phyloP scores from a whole-genome alignment of 805 yeast species.

The Saturnispora kantuleensis region DNA sequence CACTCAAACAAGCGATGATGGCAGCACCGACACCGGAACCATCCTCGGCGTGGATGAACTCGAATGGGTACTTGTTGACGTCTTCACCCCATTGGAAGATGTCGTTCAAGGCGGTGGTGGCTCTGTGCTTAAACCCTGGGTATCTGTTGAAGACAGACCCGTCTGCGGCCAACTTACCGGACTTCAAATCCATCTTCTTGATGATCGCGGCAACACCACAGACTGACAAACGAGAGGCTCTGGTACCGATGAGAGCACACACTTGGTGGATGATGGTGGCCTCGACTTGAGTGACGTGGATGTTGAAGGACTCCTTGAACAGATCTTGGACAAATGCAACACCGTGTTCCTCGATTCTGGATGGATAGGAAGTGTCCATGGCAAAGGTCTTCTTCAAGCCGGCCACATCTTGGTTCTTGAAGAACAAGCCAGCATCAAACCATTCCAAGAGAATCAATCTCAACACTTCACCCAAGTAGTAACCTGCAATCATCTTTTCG shows the following conservation, averaged over 20 bases:
- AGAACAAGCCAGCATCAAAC: conserved; percentile 52
- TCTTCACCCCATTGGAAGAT: conserved; percentile 64
- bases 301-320: conserved; percentile 48
- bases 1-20: conserved; percentile 88
- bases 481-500: conserved; percentile 97
- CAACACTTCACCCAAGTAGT: conserved; percentile 86
- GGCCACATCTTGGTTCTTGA: conserved; percentile 57
- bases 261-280: conserved; percentile 72
- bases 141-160: conserved; percentile 93
- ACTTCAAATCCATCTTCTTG: conserved; percentile 66
- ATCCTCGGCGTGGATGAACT: conserved; percentile 48
- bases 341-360: conserved; percentile 82
- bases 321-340: conserved; percentile 62
- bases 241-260: conserved; percentile 80
- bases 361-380: conserved; percentile 85
- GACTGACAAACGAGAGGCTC: conserved; percentile 86
- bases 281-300: conserved; percentile 65
- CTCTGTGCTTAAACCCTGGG: conserved; percentile 85
- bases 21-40: conserved; percentile 99
- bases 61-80: conserved; percentile 20
- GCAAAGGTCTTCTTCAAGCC: conserved; percentile 54
- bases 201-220: conserved; percentile 95
- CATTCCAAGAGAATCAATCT: conserved; percentile 74
- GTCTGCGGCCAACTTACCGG: conserved; percentile 91
- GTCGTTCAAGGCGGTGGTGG: conserved; percentile 79